Conservation (phyloP, 106 monocot species). For the Vanilla planifolia region DNA sequence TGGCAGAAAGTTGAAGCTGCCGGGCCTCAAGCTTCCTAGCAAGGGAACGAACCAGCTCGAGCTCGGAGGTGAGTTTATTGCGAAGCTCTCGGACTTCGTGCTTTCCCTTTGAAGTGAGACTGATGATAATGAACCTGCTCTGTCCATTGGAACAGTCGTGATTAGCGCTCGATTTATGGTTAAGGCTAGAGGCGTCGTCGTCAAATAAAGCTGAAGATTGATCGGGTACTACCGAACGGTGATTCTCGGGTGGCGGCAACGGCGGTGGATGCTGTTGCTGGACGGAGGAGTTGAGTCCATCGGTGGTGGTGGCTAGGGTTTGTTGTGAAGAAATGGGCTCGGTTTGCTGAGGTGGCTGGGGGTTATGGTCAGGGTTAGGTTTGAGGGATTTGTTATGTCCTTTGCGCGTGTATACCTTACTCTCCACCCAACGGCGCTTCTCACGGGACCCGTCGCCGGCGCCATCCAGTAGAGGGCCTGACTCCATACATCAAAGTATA, state of each 20-base stretch:
- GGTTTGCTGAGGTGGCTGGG: background rate
- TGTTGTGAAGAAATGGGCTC: constrained; percentile 14
- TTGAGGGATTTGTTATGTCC: constrained; percentile 23
- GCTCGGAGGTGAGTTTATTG: constrained; percentile 27
- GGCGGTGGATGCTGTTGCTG: constrained; percentile 4
- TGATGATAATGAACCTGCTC: constrained; percentile 13
- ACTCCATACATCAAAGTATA: constrained; percentile 34
- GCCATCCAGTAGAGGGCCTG: constrained; percentile 32
- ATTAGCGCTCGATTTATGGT: constrained; percentile 3
- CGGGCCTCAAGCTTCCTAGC: constrained; percentile 32
- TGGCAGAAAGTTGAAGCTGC: constrained; percentile 15
- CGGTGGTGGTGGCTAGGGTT: constrained; percentile 5
- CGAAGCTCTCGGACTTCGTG: constrained; percentile 41
- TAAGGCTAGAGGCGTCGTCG: constrained; percentile 31
- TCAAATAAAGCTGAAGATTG: constrained; percentile 10
- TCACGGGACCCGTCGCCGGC: constrained; percentile 27
- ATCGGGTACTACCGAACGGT: background rate
- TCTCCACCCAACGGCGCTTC: constrained; percentile 40
- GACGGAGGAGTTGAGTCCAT: constrained; percentile 4
- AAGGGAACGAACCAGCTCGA: constrained; percentile 51
- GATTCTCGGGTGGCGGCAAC: constrained; percentile 4
- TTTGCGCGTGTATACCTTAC: constrained; percentile 70
- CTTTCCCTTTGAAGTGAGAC: constrained; percentile 10
- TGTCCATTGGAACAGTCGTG: constrained; percentile 7
- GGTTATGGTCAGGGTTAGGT: background rate